These are phyloP conservation scores for Elongisporangium prolatum DNA, from an alignment of 352 stramenopile species.

Conservation along the genomic window DNA sequence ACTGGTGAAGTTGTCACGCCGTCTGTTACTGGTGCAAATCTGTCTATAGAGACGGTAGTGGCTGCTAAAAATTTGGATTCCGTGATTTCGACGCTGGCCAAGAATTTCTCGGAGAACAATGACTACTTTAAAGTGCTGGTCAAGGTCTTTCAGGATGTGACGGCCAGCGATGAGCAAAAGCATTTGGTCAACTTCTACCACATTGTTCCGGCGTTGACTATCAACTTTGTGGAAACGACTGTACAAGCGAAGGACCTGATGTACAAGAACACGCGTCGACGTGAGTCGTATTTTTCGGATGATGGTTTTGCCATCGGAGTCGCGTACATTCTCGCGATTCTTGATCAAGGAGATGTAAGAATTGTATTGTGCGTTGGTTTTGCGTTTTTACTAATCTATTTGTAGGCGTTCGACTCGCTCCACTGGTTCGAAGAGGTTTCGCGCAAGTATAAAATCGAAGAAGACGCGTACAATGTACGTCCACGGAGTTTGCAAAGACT, in stretches of 20 bases:
- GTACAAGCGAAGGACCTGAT: slow-evolving; percentile 93
- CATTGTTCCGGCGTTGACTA: slow-evolving; percentile 84
- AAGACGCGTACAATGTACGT: slow-evolving; percentile 66
- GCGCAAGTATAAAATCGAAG: slow-evolving; percentile 83
- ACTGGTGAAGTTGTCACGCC: slow-evolving; percentile 35
- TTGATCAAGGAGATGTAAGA: slow-evolving; percentile 80
- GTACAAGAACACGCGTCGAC: slow-evolving; percentile 92
- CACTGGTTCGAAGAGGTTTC: slow-evolving; percentile 90
- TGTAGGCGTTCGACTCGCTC: slow-evolving; percentile 78
- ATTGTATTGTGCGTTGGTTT: slow-evolving; percentile 1
- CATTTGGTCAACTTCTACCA: slow-evolving; percentile 92
- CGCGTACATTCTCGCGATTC: slow-evolving; percentile 90
- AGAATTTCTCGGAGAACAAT: slow-evolving; percentile 91
- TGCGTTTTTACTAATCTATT: slow-evolving; percentile 1
- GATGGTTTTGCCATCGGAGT: slow-evolving; percentile 94
- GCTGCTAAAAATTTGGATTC: slow-evolving; percentile 85
- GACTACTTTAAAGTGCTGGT: slow-evolving; percentile 92
- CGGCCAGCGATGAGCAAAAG: slow-evolving; percentile 82
- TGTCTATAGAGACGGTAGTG: slow-evolving; percentile 76
- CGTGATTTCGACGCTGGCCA: slow-evolving; percentile 80
- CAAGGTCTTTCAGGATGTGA: slow-evolving; percentile 87
- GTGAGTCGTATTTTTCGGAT: slow-evolving; percentile 94
- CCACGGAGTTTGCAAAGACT: neutral
- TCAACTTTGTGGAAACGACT: slow-evolving; percentile 88
- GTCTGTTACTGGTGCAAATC: slow-evolving; percentile 49